Percentiles rank a stretch among this genome's conserved stretches.
These are phyloP conservation scores for Nepenthes mirabilis DNA, from an alignment of 148 eudicot species.

Conservation along the genomic window DNA sequence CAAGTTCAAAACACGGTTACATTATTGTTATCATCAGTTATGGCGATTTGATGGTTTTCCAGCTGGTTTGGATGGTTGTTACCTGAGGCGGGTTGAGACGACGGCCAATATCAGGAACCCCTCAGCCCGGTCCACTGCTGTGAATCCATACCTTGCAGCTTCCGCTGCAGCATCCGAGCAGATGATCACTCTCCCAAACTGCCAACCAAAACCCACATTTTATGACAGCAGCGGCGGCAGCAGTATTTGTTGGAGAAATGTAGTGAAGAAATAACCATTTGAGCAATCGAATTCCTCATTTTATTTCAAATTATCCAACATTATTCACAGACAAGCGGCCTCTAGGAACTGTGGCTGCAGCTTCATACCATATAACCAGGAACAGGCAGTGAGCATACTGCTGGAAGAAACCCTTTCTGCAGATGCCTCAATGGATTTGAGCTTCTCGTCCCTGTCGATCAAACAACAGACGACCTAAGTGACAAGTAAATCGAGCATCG, in stretches of 20 bases:
- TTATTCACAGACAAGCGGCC: neutral
- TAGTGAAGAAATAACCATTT: neutral
- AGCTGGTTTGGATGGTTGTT: no score
- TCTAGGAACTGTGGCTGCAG: neutral
- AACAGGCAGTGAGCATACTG: conserved; percentile 55
- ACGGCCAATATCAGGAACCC: conserved; percentile 77
- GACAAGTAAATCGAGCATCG: neutral
- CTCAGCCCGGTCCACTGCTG: conserved; percentile 65
- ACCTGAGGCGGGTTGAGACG: conserved; percentile 62
- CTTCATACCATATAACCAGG: conserved; percentile 72
- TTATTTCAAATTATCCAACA: no score
- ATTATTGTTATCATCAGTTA: no score
- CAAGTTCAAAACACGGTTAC: neutral
- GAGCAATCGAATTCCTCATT: neutral
- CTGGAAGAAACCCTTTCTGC: conserved; percentile 73
- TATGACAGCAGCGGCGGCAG: no score
- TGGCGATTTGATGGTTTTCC: no score
- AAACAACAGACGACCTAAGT: neutral
- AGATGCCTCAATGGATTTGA: conserved; percentile 71
- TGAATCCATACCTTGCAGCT: conserved; percentile 76
- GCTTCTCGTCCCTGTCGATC: conserved; percentile 51
- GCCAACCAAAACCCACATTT: neutral
- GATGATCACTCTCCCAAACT: conserved; percentile 79
- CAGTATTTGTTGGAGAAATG: no score
- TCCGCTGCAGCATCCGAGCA: conserved; percentile 87